Conservation (phyloP, 2,329 filamentous ascomycete species). For the Monosporascus sp. region DNA sequence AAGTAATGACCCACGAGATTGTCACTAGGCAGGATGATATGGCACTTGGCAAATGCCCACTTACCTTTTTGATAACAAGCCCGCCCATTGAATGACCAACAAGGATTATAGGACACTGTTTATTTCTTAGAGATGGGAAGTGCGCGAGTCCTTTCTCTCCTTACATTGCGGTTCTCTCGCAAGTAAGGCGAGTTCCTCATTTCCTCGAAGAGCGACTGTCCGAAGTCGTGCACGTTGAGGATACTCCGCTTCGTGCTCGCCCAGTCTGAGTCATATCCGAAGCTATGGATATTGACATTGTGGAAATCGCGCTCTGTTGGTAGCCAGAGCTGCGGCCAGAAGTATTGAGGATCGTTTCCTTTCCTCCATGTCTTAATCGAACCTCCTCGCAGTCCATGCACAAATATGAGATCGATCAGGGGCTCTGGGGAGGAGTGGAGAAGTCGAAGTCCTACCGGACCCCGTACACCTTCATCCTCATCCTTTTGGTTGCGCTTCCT, state of each 20-base stretch:
- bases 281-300: constrained; percentile 24
- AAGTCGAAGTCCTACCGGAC: constrained; percentile 20
- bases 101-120: constrained; percentile 20
- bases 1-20: too few relatives aligned
- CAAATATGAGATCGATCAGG: constrained; percentile 34
- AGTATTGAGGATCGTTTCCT: constrained; percentile 21
- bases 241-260: constrained; percentile 9
- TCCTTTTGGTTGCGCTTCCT: background rate
- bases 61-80: constrained; percentile 29
- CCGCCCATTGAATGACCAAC: constrained; percentile 27
- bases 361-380: constrained; percentile 37
- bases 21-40: too few relatives aligned
- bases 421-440: constrained; percentile 24
- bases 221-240: constrained; percentile 26
- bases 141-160: too few relatives aligned
- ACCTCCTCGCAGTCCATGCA: constrained; percentile 36
- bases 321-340: constrained; percentile 37
- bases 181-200: constrained; percentile 20
- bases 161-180: background rate
- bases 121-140: too few relatives aligned
- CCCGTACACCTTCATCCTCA: constrained; percentile 6
- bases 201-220: constrained; percentile 21
- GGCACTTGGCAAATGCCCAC: background rate
- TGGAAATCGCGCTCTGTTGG: constrained; percentile 25
- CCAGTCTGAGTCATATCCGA: constrained; percentile 29